Conservation (phyloP, 495 filamentous ascomycete genomes). For the Aspergillus carlsbadensis region DNA sequence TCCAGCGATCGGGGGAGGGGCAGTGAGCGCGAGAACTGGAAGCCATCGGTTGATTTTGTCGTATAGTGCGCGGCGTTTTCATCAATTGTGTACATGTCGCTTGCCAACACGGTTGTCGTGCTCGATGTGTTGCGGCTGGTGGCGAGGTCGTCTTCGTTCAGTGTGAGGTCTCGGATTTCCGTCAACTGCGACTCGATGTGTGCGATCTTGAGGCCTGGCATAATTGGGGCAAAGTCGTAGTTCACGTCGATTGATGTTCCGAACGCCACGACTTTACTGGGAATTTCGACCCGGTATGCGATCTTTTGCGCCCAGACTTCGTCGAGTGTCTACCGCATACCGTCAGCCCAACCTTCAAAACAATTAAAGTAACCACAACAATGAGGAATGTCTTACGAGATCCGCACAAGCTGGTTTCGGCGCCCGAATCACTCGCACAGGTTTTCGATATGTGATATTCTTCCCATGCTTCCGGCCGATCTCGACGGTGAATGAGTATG, state of each 20-base stretch:
- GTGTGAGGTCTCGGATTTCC: neutral
- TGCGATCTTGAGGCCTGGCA: neutral
- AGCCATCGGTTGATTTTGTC: neutral
- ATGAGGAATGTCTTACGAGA: too few species aligned
- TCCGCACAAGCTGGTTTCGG: neutral
- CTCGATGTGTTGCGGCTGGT: neutral
- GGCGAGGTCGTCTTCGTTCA: neutral
- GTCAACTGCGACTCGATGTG: neutral
- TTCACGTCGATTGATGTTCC: neutral
- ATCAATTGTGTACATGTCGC: neutral
- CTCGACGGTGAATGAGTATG: neutral
- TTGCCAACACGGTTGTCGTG: neutral
- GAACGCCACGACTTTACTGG: neutral
- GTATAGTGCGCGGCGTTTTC: neutral
- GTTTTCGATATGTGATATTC: neutral
- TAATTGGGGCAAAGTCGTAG: neutral
- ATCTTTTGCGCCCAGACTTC: slow-evolving; percentile 3
- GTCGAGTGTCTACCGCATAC: neutral
- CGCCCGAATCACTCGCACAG: neutral
- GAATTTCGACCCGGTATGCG: neutral
- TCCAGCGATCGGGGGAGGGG: neutral
- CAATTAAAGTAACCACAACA: neutral
- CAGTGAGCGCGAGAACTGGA: neutral
- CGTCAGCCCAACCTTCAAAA: neutral
- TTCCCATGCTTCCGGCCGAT: neutral